Base-by-base conservation (phyloP, 176 grass and related monocot genomes). In the Cymbopogon citratus region DNA sequence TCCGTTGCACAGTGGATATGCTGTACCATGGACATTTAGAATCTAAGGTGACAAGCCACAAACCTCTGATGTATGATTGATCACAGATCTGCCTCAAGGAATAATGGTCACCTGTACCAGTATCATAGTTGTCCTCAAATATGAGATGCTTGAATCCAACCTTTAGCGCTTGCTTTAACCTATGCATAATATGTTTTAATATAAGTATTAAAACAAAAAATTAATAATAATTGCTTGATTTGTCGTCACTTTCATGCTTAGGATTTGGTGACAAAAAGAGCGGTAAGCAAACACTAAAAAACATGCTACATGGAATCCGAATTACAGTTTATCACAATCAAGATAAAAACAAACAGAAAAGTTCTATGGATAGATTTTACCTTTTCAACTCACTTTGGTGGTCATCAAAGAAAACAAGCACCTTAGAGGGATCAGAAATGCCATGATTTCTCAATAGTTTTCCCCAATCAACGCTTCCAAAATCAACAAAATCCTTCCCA, bases 81-180 rank as follows among this genome's bases (percentile, higher is more conserved):
- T 97, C 95, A 48, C 95, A 97, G 72, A 94, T 94, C 73, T 97
- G 92, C 27, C 95, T 85, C 77, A 97, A 70, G 24, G 95, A 97
- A 83, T 97, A 94, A 91, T 97, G 92, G 49, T 97, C 92, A 5
- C 95, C 92, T 38, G 84, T 94, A 76, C 95, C 92, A 62, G 95
- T 97, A 73, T 97, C 95, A 78, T 97, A 97, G 81, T 97, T 97
- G 71, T 97, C 95, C 85, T 97, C 95, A 52, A 97, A 97, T 87
- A 97, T 94, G 46, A 97, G 87, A 85, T 97, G 89, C 27, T 27
- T 69, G 74, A 94, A 97, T 39, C 95, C 90, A 74, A 81, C 81
- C 41, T 86, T 91, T 60, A 92, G 51, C 10, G 95, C 90, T 66
- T 94, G 90, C 81, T 91, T 90, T 74, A 97, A 79, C 85, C 90